A percentile compares a stretch with the other conserved stretches of the same genome.
Conservation (phyloP, 192 early-diverging fungal genomes). For the Gonapodya prolifera region DNA sequence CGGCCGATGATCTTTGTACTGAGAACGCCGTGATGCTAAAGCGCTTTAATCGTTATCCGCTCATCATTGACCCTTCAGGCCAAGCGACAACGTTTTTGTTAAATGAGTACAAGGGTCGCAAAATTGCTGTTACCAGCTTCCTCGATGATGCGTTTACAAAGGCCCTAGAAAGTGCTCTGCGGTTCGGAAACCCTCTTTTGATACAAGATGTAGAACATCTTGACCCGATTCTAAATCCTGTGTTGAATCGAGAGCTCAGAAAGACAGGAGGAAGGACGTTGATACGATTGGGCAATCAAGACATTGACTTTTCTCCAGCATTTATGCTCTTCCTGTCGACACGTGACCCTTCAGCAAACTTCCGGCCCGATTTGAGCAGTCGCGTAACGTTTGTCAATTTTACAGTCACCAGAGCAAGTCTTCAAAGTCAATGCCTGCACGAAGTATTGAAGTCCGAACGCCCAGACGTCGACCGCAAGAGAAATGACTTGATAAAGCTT, state of each 20-base stretch:
- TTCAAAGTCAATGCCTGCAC: conserved; percentile 96
- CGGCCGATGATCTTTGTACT: conserved; percentile 83
- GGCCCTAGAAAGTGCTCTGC: conserved; percentile 90
- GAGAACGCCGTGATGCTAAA: conserved; percentile 98
- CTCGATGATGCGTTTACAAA: conserved; percentile 95
- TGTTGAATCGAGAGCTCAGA: conserved; percentile 93
- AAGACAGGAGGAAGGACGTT: conserved; percentile 92
- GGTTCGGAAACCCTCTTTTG: conserved; percentile 95
- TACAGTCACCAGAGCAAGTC: conserved; percentile 86
- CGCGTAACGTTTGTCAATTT: conserved; percentile 99
- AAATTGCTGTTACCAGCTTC: conserved; percentile 92
- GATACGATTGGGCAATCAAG: conserved; percentile 88
- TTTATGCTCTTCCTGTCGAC: conserved; percentile 93
- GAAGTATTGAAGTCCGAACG: conserved; percentile 89
- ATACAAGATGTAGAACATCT: conserved; percentile 95
- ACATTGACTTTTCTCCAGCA: conserved; percentile 97
- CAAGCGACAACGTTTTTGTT: conserved; percentile 79
- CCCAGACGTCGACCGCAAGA: conserved; percentile 87
- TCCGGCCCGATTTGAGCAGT: conserved; percentile 92
- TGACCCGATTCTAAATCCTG: conserved; percentile 95
- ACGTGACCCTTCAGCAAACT: conserved; percentile 81
- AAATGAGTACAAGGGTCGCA: conserved; percentile 72
- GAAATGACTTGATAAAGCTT: conserved; percentile 82
- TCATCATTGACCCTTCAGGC: conserved; percentile 95
- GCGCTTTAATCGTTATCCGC: conserved; percentile 88